A percentile compares a stretch with the other conserved stretches of the same genome.
Conservation (phyloP, 768 basidiomycete species). For the Tricholoma flavovirens region DNA sequence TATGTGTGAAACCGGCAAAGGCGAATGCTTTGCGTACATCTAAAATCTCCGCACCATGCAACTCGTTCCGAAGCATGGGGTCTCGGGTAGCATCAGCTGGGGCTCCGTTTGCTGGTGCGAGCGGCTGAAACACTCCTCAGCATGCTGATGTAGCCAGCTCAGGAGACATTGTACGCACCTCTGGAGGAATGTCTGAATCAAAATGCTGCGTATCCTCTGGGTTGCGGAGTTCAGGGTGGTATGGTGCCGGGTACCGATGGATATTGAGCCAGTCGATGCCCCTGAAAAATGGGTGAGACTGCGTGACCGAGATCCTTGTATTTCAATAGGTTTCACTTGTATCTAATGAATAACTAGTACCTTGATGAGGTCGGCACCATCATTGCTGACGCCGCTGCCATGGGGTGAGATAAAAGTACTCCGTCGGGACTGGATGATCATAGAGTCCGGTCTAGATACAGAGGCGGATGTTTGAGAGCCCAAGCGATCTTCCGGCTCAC, state of each 20-base stretch:
- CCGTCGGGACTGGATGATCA: conserved; percentile 68
- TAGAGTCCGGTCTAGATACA: conserved; percentile 69
- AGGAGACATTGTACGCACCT: conserved; percentile 44
- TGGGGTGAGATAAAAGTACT: conserved; percentile 59
- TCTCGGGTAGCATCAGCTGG: conserved; percentile 83
- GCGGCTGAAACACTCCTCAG: conserved; percentile 55
- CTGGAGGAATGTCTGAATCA: conserved; percentile 87
- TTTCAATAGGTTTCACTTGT: conserved; percentile 5
- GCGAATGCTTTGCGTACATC: conserved; percentile 88
- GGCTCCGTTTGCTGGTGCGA: conserved; percentile 83
- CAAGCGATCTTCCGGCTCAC: conserved; percentile 93
- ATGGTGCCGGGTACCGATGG: conserved; percentile 79
- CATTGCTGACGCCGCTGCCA: conserved; percentile 48
- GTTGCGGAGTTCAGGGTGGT: conserved; percentile 74
- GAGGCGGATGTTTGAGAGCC: conserved; percentile 69
- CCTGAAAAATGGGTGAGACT: conserved; percentile 88
- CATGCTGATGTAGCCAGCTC: not conserved
- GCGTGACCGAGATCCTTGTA: conserved; percentile 10
- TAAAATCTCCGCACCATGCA: conserved; percentile 82
- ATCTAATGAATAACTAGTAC: conserved; percentile 29
- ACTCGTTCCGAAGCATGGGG: conserved; percentile 79
- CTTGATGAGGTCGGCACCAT: conserved; percentile 91
- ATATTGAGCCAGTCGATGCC: conserved; percentile 89
- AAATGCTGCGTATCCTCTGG: conserved; percentile 94
- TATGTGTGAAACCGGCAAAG: no score